Evolutionary conservation across 2,329 filamentous ascomycete species (phyloP), one percentile per base, ranked within the genome.

Genomic region (Phaeosphaeriaceae sp.): DNA sequence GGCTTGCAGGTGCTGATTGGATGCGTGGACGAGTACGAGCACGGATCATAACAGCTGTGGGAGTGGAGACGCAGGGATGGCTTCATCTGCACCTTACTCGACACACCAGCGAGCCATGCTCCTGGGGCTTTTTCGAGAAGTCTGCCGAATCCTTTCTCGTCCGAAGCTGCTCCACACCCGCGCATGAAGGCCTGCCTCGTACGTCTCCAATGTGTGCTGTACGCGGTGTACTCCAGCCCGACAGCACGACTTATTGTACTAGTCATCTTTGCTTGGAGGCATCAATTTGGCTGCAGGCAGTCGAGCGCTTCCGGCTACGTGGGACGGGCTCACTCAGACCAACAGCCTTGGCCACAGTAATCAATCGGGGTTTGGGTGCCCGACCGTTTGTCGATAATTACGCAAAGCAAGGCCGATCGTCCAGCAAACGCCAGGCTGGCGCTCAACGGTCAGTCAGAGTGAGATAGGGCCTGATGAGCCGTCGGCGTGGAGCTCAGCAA

Each of bases 61-160:
- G 66, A 62, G 69, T 69, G 66, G 71, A 68, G 57, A 57, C 41
- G 40, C 53, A 63, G 66, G 63, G 53, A 51, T 9, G 25, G 46
- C 56, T 54, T 55, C 54, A 57, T 59, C 63, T 71, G 67, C 71
- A 74, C 64, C 68, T 70, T 68, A 66, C 64, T 70, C 69, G 69
- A 67, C 58, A 56, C 61, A 59, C 51, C 57, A 56, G 55, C 56
- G 54, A 63, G 63, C 68, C 67, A 67, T 65, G 54, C 49, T 55
- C 47, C 58, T 65, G 71, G 66, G 58, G 62, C 63, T n/a, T 40
- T 61, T 68, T 65, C 58, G 68, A 64, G 66, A 70, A 65, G 61
- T 63, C 58, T 65, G 61, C 67, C 67, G 61, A 67, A 62, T 41
- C 51, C 54, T 57, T 63, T 58, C 44, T 59, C 55, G 52, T 65